A percentile compares a stretch with the other conserved stretches of the same genome.
Conservation (phyloP, 306 rosid genomes). For the Gynostemma pentaphyllum region DNA sequence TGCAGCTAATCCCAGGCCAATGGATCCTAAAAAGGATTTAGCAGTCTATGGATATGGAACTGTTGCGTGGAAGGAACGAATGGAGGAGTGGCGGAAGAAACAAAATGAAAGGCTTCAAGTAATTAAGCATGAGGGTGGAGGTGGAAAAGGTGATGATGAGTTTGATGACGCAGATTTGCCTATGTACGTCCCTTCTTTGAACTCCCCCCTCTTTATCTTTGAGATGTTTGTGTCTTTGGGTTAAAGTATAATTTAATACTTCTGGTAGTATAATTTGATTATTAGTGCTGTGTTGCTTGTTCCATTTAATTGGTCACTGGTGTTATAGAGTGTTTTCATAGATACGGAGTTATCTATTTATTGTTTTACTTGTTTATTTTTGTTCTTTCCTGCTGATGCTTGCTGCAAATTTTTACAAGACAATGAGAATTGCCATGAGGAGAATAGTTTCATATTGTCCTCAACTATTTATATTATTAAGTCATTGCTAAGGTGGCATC, state of each 20-base stretch:
- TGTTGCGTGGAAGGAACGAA: constrained; percentile 82
- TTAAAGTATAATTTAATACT: not conserved
- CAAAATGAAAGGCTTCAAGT: constrained; percentile 65
- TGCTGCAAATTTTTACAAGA: not conserved
- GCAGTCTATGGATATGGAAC: constrained; percentile 87
- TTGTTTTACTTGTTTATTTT: not conserved
- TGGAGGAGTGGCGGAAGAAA: constrained; percentile 87
- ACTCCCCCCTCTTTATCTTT: not conserved
- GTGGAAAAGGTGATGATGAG: constrained; percentile 29
- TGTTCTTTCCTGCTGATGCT: too few relatives aligned
- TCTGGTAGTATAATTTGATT: not conserved
- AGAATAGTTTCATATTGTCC: not conserved
- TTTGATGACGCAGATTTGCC: constrained; percentile 67
- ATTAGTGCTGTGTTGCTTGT: not conserved
- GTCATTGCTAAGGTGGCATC: not conserved
- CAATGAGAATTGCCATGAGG: not conserved
- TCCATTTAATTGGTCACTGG: not conserved
- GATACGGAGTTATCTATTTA: not conserved
- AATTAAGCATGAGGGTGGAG: constrained; percentile 53
- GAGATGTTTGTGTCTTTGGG: not conserved
- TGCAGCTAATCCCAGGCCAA: constrained; percentile 65
- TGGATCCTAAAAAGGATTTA: constrained; percentile 85
- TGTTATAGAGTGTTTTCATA: not conserved
- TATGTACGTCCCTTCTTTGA: constrained; percentile 29
- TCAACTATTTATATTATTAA: not conserved